Percentiles rank a stretch among this genome's conserved stretches.
phyloP scores from a whole-genome alignment of 768 basidiomycete species.

The Agaricus bisporus region DNA sequence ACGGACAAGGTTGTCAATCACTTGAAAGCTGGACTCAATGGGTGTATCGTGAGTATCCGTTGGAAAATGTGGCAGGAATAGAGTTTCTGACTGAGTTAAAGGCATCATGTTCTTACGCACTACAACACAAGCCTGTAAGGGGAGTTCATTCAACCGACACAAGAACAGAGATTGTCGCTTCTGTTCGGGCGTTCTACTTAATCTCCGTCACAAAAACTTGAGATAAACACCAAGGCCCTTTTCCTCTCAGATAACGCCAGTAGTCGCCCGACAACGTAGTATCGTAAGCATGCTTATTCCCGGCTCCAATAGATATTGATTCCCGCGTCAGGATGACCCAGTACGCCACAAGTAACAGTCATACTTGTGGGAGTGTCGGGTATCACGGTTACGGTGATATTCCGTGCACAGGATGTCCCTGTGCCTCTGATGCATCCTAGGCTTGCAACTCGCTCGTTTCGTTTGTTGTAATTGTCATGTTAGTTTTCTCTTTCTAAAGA shows the following conservation, averaged over 20 bases:
- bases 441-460: slow-evolving; percentile 13
- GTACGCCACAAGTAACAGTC: slow-evolving; percentile 2
- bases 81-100: slow-evolving; percentile 2
- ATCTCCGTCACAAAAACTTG: slow-evolving; percentile 10
- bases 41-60: slow-evolving; percentile 20
- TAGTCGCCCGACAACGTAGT: slow-evolving; percentile 12
- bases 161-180: neutral
- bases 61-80: no score
- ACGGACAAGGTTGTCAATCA: slow-evolving; percentile 20
- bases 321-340: slow-evolving; percentile 14
- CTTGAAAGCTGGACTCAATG: slow-evolving; percentile 27
- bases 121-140: slow-evolving; percentile 24
- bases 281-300: neutral
- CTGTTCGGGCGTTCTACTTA: neutral
- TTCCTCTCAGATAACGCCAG: neutral
- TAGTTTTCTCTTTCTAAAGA: slow-evolving; percentile 4
- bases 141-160: neutral
- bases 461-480: neutral
- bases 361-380: slow-evolving; percentile 7
- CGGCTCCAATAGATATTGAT: neutral
- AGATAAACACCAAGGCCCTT: slow-evolving; percentile 9
- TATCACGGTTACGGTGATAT: slow-evolving; percentile 7
- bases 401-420: slow-evolving; percentile 9
- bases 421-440: slow-evolving; percentile 11
- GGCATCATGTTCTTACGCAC: slow-evolving; percentile 25